Evolutionary conservation across 352 stramenopile species (phyloP), one percentile per base, ranked within the genome.

Genomic region (Aphanomyces invadans): DNA sequence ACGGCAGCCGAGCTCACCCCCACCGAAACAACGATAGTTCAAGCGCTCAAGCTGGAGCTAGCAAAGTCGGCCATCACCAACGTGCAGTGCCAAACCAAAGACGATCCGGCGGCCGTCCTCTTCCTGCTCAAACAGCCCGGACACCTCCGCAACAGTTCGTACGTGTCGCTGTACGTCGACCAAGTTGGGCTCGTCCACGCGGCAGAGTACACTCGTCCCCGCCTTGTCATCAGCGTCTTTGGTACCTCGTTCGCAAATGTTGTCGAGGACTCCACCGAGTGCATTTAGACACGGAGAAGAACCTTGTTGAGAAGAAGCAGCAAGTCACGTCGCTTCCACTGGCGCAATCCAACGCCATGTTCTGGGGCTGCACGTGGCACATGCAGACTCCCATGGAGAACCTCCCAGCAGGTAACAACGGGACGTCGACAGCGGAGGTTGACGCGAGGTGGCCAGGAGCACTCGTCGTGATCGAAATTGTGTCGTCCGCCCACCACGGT

Each of bases 331-430:
- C 82, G 29, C 79, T 92, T 68, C 83, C 80, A 28, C 72, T 87
- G 5, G 69, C 77, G n/a, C 66, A 86, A 1, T 66, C 78, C 1
- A 78, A 78, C 21, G 73, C 77, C 26, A 72, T 95, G 7, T 66
- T 89, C 31, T 97, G 89, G 83, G 78, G 83, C 11, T 88, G 92
- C 64, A 96, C 88, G 26, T 97, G 89, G 89, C 84, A 96, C 71
- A 97, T 97, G 89, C 87, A 96, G 64, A 97, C 87, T 0, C 87
- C 89, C n/a, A 62, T 97, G 11, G 88, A 97, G 73, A 96, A 95
- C 59, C 71, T 97, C n/a, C 78, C 81, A 0, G 77, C 89, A 45
- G 48, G 48, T 62, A 63, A 38, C 33, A 32, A 45, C 12, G n/a
- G n/a, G n/a, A n/a, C n/a, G n/a, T n/a, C n/a, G n/a, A n/a, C n/a